Conservation (phyloP, 352 stramenopile genomes). For the Phytophthora pseudosyringae region DNA sequence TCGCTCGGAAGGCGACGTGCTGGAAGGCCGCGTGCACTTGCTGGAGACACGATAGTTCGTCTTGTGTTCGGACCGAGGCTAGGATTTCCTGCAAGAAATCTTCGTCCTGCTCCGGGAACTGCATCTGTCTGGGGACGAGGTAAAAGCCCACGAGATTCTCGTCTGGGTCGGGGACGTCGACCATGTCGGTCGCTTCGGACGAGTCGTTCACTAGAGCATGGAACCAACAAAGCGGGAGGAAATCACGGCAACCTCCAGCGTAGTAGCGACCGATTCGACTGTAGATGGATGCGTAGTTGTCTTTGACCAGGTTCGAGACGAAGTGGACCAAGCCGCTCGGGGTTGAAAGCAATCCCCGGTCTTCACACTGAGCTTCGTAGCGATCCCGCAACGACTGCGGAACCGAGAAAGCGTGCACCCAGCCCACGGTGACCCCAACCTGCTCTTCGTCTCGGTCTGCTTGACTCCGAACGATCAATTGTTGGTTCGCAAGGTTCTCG, state of each 20-base stretch:
- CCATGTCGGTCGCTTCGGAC: constrained; percentile 6
- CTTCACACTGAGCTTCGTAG: constrained; percentile 30
- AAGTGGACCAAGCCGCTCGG: constrained; percentile 29
- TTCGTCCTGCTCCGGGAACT: constrained; percentile 66
- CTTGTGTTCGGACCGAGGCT: constrained; percentile 36
- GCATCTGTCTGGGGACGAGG: constrained; percentile 60
- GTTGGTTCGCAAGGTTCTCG: constrained; percentile 50
- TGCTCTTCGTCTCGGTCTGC: constrained; percentile 14
- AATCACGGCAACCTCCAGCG: constrained; percentile 42
- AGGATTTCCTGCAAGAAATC: constrained; percentile 55
- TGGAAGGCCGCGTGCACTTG: constrained; percentile 40
- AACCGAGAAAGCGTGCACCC: constrained; percentile 60
- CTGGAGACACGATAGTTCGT: constrained; percentile 38
- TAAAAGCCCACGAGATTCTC: constrained; percentile 63
- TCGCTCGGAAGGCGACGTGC: constrained; percentile 26
- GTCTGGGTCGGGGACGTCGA: constrained; percentile 48
- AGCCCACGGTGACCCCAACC: constrained; percentile 55
- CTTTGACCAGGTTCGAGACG: constrained; percentile 35
- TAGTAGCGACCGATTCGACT: constrained; percentile 56
- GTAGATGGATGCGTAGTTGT: constrained; percentile 54
- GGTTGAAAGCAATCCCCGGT: constrained; percentile 15
- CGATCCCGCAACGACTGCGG: constrained; percentile 36
- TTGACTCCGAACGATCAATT: constrained; percentile 25
- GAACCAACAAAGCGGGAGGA: constrained; percentile 60
- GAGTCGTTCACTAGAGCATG: constrained; percentile 21